Conservation (phyloP, 1,284 basidiomycete genomes). For the Pyrrhoderma lamaoense region DNA sequence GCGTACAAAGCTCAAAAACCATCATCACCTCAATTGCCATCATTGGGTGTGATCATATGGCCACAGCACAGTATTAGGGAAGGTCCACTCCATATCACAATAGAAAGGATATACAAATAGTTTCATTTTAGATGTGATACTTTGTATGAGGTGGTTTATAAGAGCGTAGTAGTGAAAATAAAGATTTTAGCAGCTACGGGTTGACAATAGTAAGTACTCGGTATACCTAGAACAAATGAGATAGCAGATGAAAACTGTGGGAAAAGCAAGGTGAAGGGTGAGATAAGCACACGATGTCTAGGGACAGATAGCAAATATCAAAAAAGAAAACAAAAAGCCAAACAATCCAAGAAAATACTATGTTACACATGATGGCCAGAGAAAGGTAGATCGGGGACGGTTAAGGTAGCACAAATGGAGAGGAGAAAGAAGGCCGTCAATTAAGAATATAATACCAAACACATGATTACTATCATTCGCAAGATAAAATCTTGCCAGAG, state of each 20-base stretch:
- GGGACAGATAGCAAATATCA: not conserved
- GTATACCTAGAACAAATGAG: conserved; percentile 9
- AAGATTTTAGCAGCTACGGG: not conserved
- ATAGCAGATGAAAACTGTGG: conserved; percentile 11
- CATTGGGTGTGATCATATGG: no score
- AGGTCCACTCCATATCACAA: no score
- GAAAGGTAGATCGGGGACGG: not conserved
- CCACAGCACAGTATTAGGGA: no score
- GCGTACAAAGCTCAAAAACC: no score
- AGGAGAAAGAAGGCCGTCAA: conserved; percentile 8
- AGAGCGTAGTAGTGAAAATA: not conserved
- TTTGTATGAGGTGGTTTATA: no score
- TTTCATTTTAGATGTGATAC: no score
- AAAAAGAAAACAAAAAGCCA: not conserved
- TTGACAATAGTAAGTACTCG: conserved; percentile 8
- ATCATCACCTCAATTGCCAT: no score
- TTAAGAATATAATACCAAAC: conserved; percentile 4
- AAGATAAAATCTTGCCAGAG: conserved; percentile 9
- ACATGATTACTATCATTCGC: not conserved
- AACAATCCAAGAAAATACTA: not conserved
- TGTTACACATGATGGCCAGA: conserved; percentile 10
- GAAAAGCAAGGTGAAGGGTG: not conserved
- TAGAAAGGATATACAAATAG: no score
- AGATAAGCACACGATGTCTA: conserved; percentile 2
- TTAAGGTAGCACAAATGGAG: not conserved